Evolutionary conservation across 1,284 basidiomycete species (phyloP), one percentile per base, ranked within the genome.

Genomic region (Cerrena zonata): DNA sequence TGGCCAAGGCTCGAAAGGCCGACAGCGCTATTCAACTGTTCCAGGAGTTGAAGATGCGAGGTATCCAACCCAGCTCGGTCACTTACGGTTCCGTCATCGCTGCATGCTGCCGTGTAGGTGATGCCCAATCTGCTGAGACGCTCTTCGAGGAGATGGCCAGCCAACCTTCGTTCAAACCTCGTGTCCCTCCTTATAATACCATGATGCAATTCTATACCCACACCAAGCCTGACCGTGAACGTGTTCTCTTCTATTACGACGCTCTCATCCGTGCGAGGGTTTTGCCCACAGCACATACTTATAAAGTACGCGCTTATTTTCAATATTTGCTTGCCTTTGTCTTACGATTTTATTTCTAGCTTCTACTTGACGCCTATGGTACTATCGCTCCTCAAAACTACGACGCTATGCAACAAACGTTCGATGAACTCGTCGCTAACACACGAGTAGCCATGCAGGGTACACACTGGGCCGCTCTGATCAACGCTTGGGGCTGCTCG

Each of bases 131-230:
- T 0, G 96, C 96, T 1, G 89, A 91, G 64, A 73, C 75, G 12
- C 70, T 98, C 47, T 98, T 96, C 69, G 67, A 75, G 48, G 92
- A 95, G 70, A 99, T 99, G 95, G 68, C 76, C 5, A 57, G 67
- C 38, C 78, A 85, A 58, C 76, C 70, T 24, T 84, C 84, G 58
- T 98, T 94, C 77, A 86, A 78, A 69, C 86, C 94, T 5, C 79
- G 94, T 5, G 86, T 96, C 1, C 95, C 96, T 21, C 95, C 95
- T 4, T 92, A 83, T 75, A 99, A 97, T 72, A 97, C 91, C 36
- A 97, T 99, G 94, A 97, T 99, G 80, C 96, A 99, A 69, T 80
- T 95, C 64, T 96, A 92, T 71, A 87, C 90, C 45, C 84, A 89
- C 55, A 95, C 89, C 22, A 89, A 89, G 62, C 94, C 93, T 1